Conservation (phyloP, 1,284 basidiomycete genomes). For the Apiotrichum akiyoshidainum region DNA sequence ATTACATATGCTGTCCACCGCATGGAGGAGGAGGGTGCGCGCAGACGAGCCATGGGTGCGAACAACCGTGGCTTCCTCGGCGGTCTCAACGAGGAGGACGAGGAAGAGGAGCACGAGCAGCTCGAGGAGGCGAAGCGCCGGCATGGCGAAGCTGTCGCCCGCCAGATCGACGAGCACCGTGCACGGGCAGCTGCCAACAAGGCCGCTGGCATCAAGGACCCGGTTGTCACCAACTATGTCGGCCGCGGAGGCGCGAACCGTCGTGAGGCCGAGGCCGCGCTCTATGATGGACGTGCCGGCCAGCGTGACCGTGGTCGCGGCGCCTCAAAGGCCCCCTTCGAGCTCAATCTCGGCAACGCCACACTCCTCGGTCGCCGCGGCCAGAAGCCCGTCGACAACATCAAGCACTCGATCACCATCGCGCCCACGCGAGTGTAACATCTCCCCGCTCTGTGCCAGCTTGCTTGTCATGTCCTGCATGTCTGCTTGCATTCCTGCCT, state of each 20-base stretch:
- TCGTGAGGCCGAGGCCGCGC: slow-evolving; percentile 52
- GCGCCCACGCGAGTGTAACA: not conserved
- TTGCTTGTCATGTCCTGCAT: not conserved
- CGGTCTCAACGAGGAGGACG: slow-evolving; percentile 91
- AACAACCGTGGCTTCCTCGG: slow-evolving; percentile 76
- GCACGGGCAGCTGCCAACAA: slow-evolving; percentile 48
- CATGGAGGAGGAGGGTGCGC: slow-evolving; percentile 96
- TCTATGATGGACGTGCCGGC: slow-evolving; percentile 71
- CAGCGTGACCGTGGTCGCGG: slow-evolving; percentile 60
- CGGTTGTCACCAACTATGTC: slow-evolving; percentile 50
- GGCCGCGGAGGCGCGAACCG: slow-evolving; percentile 52
- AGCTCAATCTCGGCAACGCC: slow-evolving; percentile 76
- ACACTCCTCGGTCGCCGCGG: slow-evolving; percentile 67
- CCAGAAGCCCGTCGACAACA: slow-evolving; percentile 24
- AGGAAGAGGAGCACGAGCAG: slow-evolving; percentile 60
- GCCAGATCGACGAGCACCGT: slow-evolving; percentile 50
- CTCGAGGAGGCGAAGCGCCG: slow-evolving; percentile 56
- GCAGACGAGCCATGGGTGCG: slow-evolving; percentile 73
- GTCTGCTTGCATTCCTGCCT: too few species aligned
- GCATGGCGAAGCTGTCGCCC: slow-evolving; percentile 54
- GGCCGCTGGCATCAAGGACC: slow-evolving; percentile 51
- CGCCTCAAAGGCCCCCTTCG: slow-evolving; percentile 56
- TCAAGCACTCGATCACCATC: not conserved
- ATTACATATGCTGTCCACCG: slow-evolving; percentile 98
- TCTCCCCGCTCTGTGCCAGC: not conserved